Percentiles rank a stretch among this genome's conserved stretches.
Evolutionary conservation across 139 green algal species (phyloP).

Genomic region (Zygnema cylindricum): DNA sequence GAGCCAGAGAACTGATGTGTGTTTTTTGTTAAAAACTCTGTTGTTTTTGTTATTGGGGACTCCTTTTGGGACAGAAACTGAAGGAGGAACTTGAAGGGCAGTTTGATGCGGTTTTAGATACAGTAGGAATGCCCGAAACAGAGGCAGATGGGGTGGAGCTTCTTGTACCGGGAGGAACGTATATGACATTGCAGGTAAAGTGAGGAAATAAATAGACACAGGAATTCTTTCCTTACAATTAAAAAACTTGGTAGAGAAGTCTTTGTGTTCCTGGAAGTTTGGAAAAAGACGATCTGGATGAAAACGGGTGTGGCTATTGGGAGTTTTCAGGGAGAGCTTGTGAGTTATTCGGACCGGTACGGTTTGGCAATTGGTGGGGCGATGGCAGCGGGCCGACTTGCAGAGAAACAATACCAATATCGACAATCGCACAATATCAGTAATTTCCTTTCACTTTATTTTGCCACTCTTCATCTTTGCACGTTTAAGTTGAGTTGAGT

Average conservation of each 20-base stretch:
- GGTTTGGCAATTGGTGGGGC: conserved; percentile 30
- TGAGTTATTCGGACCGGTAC: conserved; percentile 31
- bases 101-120: conserved; percentile 46
- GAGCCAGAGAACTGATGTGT: background rate
- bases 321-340: conserved; percentile 29
- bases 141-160: conserved; percentile 33
- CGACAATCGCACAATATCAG: conserved; percentile 40
- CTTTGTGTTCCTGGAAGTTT: too few relatives aligned
- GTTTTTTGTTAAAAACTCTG: background rate
- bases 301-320: background rate
- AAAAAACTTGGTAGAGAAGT: too few relatives aligned
- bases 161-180: conserved; percentile 8
- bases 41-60: background rate
- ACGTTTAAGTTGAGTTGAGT: too few relatives aligned
- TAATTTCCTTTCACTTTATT: conserved; percentile 1
- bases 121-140: conserved; percentile 40
- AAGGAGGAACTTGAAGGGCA: conserved; percentile 34
- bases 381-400: conserved; percentile 4
- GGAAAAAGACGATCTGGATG: too few relatives aligned
- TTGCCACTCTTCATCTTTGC: too few relatives aligned
- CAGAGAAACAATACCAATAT: conserved; percentile 52
- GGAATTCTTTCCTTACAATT: background rate
- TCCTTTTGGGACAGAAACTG: conserved; percentile 22
- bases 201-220: background rate
- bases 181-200: conserved; percentile 39